phyloP scores from a whole-genome alignment of 2,329 filamentous ascomycete genomes.

The Metarhizium humberi region DNA sequence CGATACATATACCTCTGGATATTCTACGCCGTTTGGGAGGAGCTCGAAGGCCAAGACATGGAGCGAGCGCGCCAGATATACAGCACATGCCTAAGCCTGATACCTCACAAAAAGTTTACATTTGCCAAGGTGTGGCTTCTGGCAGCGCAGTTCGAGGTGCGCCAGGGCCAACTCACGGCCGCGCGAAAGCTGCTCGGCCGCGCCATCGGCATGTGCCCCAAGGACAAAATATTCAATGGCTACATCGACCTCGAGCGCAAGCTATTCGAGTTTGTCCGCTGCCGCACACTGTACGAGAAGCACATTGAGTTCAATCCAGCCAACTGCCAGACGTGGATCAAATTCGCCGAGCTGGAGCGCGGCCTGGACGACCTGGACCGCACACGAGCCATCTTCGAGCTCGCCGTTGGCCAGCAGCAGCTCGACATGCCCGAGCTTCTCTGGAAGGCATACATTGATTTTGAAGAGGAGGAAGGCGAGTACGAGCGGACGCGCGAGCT shows the following conservation, averaged over 20 bases:
- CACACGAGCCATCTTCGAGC: slow-evolving; percentile 81
- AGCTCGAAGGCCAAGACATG: slow-evolving; percentile 71
- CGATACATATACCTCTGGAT: slow-evolving; percentile 97
- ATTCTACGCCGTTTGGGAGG: slow-evolving; percentile 94
- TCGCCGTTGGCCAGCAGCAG: slow-evolving; percentile 71
- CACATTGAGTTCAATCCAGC: slow-evolving; percentile 85
- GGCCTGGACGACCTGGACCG: slow-evolving; percentile 85
- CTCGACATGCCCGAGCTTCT: slow-evolving; percentile 96
- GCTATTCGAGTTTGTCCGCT: slow-evolving; percentile 87
- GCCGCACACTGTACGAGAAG: slow-evolving; percentile 86
- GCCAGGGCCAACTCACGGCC: slow-evolving; percentile 69
- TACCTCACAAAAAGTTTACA: slow-evolving; percentile 94
- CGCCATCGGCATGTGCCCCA: slow-evolving; percentile 89
- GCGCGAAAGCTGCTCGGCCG: slow-evolving; percentile 85
- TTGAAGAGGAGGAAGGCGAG: slow-evolving; percentile 91
- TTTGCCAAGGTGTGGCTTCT: slow-evolving; percentile 95
- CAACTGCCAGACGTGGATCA: slow-evolving; percentile 92
- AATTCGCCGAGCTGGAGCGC: slow-evolving; percentile 87
- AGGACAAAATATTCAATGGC: slow-evolving; percentile 88
- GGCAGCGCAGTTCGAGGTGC: slow-evolving; percentile 87
- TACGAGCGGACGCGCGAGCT: slow-evolving; percentile 73
- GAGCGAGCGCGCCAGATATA: slow-evolving; percentile 84
- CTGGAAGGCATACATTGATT: slow-evolving; percentile 98
- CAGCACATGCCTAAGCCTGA: slow-evolving; percentile 72
- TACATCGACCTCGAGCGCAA: slow-evolving; percentile 91